Conservation (phyloP, 805 yeast species). For the Candida lessepsii region DNA sequence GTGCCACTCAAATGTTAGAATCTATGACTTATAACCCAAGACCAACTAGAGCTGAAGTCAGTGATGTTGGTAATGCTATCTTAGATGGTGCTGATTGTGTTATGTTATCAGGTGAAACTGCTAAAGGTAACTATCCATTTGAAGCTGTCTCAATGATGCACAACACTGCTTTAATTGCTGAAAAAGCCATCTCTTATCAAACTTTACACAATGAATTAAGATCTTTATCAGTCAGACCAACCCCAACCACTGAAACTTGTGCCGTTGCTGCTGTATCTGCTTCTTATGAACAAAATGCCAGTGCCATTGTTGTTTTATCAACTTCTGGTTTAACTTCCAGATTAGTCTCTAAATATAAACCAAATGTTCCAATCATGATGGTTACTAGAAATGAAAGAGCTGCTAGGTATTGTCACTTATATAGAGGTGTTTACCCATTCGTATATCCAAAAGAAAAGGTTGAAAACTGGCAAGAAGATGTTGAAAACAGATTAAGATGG, state of each 20-base stretch:
- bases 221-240: conserved; percentile 80
- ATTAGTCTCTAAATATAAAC: conserved; percentile 96
- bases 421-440: conserved; percentile 99
- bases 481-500: conserved; percentile 89
- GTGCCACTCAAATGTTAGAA: conserved; percentile 99
- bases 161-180: conserved; percentile 94
- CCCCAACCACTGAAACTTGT: conserved; percentile 92
- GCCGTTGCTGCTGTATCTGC: conserved; percentile 97
- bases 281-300: conserved; percentile 92
- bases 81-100: conserved; percentile 99
- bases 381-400: conserved; percentile 92
- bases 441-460: conserved; percentile 64
- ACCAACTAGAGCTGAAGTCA: conserved; percentile 99
- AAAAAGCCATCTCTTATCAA: conserved; percentile 90
- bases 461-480: conserved; percentile 94
- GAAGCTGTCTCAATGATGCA: conserved; percentile 99
- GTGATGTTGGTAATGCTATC: conserved; percentile 98
- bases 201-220: conserved; percentile 85
- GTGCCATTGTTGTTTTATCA: conserved; percentile 94
- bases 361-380: conserved; percentile 95
- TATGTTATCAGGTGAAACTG: conserved; percentile 99
- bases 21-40: conserved; percentile 99
- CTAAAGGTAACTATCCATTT: conserved; percentile 97
- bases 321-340: conserved; percentile 96
- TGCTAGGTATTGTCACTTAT: conserved; percentile 93